Conservation (phyloP, 148 eudicot genomes). For the Chenopodium suecicum region DNA sequence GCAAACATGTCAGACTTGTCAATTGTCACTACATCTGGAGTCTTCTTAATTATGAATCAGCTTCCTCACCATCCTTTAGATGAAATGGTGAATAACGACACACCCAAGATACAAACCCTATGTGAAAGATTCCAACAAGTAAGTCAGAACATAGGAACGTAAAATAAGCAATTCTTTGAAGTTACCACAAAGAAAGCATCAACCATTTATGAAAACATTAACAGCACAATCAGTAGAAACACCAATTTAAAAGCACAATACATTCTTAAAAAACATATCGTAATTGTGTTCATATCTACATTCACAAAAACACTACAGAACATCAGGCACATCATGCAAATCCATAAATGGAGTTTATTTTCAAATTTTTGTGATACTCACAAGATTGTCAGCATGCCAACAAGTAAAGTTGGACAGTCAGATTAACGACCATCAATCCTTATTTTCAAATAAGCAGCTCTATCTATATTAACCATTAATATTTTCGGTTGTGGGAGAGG, state of each 20-base stretch:
- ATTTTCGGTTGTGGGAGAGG: too few species aligned
- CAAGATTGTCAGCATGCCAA: neutral
- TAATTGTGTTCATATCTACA: neutral
- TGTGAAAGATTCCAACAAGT: constrained; percentile 54
- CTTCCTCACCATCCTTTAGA: constrained; percentile 60
- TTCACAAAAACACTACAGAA: neutral
- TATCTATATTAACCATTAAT: neutral
- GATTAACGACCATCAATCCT: neutral
- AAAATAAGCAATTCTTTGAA: constrained; percentile 20
- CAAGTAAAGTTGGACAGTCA: neutral
- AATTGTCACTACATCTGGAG: constrained; percentile 54
- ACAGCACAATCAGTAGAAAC: constrained; percentile 13
- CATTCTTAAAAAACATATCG: neutral
- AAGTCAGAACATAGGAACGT: constrained; percentile 35
- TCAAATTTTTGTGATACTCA: neutral
- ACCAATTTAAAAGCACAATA: neutral
- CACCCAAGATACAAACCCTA: constrained; percentile 62
- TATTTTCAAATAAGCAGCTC: neutral
- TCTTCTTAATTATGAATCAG: constrained; percentile 50
- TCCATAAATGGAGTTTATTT: neutral
- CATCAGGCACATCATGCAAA: neutral
- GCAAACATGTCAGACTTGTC: constrained; percentile 38
- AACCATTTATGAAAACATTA: neutral
- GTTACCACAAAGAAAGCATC: constrained; percentile 20
- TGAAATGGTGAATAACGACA: constrained; percentile 49